Evolutionary conservation across 73 alveolate genomes (phyloP).

Genomic region (Chromera velia): DNA sequence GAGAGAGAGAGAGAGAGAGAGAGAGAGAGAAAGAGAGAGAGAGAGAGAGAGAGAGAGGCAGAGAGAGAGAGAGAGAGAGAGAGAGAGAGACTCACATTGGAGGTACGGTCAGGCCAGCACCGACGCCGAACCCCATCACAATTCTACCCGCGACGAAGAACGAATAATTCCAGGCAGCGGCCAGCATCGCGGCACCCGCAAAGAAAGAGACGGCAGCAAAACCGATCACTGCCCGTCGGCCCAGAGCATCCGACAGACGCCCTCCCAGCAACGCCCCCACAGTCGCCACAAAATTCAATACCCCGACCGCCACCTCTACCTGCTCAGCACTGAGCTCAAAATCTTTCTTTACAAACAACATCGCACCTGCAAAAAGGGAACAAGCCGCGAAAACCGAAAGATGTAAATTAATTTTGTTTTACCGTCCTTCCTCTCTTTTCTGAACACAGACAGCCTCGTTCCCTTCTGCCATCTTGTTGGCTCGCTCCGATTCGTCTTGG

Average conservation of each 20-base stretch:
- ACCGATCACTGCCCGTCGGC: neutral
- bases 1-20: no score
- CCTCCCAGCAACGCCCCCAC: neutral
- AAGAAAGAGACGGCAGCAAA: neutral
- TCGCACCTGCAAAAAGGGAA: no score
- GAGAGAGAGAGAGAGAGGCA: no score
- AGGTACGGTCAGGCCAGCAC: neutral
- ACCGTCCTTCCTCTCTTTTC: no score
- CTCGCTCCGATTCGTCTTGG: no score
- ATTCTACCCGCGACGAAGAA: neutral
- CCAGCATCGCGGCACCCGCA: neutral
- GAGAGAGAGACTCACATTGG: no score
- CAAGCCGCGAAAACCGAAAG: no score
- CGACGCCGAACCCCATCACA: neutral
- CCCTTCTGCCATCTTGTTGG: no score
- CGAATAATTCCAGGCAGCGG: neutral
- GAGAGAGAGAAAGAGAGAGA: no score
- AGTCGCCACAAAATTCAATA: neutral
- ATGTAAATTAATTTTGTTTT: no score
- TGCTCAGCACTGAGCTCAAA: neutral
- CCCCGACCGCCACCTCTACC: neutral
- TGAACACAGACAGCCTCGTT: no score
- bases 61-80: no score
- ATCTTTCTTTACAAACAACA: neutral
- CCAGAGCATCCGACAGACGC: neutral